Percentiles rank a stretch among this genome's conserved stretches.
phyloP scores from a whole-genome alignment of 1,284 basidiomycete species.

The Ustilago crameri region DNA sequence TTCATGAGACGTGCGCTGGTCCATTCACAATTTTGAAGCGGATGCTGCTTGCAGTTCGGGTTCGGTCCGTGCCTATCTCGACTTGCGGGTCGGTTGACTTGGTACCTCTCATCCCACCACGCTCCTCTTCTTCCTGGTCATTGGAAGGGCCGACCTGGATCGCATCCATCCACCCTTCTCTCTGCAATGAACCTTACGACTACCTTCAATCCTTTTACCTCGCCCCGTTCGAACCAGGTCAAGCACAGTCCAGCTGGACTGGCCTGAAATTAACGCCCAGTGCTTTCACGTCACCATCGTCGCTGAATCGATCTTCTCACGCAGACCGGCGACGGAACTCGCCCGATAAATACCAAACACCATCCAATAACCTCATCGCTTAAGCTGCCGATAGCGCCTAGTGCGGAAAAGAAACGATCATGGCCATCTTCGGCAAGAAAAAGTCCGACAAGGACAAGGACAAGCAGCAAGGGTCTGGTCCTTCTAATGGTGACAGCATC shows the following conservation, averaged over 20 bases:
- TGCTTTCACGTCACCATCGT: not conserved
- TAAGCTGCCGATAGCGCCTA: not conserved
- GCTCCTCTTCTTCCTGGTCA: constrained; percentile 7
- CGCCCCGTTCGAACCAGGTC: not conserved
- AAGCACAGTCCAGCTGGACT: constrained; percentile 1
- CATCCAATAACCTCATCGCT: not conserved
- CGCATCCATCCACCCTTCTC: not conserved
- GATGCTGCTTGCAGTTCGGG: not conserved
- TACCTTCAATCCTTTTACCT: not conserved
- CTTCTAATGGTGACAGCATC: constrained; percentile 39
- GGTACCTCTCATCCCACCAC: constrained; percentile 12
- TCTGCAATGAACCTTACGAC: constrained; percentile 16
- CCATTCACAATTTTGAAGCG: not conserved
- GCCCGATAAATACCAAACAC: not conserved
- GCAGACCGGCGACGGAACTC: not conserved
- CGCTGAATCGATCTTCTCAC: not conserved
- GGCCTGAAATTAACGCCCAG: not conserved
- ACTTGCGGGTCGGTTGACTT: not conserved
- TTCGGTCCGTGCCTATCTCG: constrained; percentile 6
- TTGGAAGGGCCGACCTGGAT: constrained; percentile 6
- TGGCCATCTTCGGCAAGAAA: constrained; percentile 66
- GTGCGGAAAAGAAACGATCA: constrained; percentile 9
- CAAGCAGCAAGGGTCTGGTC: constrained; percentile 22
- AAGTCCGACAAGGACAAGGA: constrained; percentile 60
- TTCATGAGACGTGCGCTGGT: too few species aligned